Evolutionary conservation across 768 basidiomycete genomes (phyloP), one percentile per base, ranked within the genome.

Genomic region (Melanogaster broomeanus): DNA sequence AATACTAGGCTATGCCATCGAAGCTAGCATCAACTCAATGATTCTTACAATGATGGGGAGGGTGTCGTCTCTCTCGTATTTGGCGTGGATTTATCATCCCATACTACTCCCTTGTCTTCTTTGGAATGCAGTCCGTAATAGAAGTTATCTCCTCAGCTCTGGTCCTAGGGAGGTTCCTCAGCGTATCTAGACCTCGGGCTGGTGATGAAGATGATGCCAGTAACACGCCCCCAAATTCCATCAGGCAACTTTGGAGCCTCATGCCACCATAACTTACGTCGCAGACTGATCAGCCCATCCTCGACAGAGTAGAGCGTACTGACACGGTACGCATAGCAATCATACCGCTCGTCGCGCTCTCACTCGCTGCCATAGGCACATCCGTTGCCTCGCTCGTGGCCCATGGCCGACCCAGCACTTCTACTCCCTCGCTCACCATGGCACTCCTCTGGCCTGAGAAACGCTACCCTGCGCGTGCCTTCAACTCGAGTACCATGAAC

Each of bases 21-120:
- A n/a, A n/a, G n/a, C n/a, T n/a, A n/a, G n/a, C n/a, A n/a, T n/a
- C n/a, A n/a, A n/a, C n/a, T n/a, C n/a, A n/a, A n/a, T n/a, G n/a
- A n/a, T n/a, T 39, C 79, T 49, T 63, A 66, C 66, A 74, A 59
- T 67, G 60, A 51, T 55, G 74, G 28, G 48, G 78, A 79, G 48
- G 77, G 77, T 9, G 69, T 65, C 1, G 42, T 79, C 15, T 78
- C 77, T 7, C 65, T 79, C 31, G 61, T 72, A 16, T 74, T 79
- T 44, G 77, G 78, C 1, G 65, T 70, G 45, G 77, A 77, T 28
- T 72, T 75, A 11, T 67, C 69, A 3, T 79, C 77, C 0, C 68
- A 63, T 5, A n/a, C n/a, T n/a, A n/a, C n/a, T 70, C 78, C 7
- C 71, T 79, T 35, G 63, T 79, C 22, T 79, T 79, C 62, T 79